Conservation (phyloP, 176 grass and related monocot species). For the Phyllostachys edulis region DNA sequence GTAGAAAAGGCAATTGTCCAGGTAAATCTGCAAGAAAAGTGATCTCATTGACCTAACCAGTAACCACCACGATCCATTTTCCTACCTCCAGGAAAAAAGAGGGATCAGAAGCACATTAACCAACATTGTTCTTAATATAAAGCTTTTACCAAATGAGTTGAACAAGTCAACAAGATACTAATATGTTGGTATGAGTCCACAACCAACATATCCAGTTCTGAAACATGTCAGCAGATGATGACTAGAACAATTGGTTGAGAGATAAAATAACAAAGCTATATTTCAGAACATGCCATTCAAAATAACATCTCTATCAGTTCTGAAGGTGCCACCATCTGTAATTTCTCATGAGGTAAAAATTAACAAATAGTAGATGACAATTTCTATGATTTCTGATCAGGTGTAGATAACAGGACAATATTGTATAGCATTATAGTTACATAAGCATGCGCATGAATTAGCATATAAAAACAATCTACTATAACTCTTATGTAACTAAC, state of each 20-base stretch:
- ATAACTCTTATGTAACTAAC: slow-evolving; percentile 46
- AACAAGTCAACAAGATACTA: neutral
- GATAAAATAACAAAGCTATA: slow-evolving; percentile 5
- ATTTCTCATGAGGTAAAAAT: neutral
- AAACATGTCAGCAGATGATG: neutral
- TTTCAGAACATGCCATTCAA: neutral
- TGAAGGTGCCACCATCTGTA: neutral
- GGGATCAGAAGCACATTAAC: neutral
- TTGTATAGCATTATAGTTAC: slow-evolving; percentile 23
- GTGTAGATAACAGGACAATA: slow-evolving; percentile 25
- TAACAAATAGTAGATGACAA: neutral
- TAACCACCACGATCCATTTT: neutral
- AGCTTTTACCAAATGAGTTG: neutral
- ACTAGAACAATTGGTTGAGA: neutral
- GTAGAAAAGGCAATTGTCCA: neutral
- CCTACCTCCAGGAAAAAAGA: neutral
- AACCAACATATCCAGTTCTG: neutral
- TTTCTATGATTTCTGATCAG: slow-evolving; percentile 25
- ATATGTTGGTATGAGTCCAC: neutral
- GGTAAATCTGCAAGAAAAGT: neutral
- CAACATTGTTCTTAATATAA: neutral
- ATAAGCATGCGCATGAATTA: slow-evolving; percentile 42
- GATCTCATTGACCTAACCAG: neutral
- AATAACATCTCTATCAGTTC: neutral
- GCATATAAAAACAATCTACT: slow-evolving; percentile 33